Evolutionary conservation across 257 asterid genomes (phyloP).

Genomic region (Mentha longifolia): DNA sequence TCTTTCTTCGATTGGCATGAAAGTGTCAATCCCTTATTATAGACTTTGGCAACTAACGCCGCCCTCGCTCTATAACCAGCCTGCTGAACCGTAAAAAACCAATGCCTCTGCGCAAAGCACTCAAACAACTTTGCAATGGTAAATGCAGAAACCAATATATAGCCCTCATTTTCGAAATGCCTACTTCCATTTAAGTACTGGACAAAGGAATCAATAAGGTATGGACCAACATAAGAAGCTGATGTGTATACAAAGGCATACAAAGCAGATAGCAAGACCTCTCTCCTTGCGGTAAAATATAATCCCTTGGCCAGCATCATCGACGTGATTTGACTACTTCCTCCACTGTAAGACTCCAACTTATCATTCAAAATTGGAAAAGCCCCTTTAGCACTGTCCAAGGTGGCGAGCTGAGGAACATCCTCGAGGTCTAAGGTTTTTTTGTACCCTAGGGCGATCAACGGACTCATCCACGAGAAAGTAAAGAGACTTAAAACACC

Average conservation of each 20-base stretch:
- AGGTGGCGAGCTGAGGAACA: conserved; percentile 72
- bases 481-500: conserved; percentile 59
- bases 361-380: conserved; percentile 58
- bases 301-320: conserved; percentile 76
- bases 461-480: conserved; percentile 81
- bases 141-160: conserved; percentile 59
- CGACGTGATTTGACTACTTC: conserved; percentile 52
- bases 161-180: conserved; percentile 58
- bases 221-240: conserved; percentile 82
- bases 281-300: conserved; percentile 57
- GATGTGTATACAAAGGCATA: conserved; percentile 51
- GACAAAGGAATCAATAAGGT: conserved; percentile 75
- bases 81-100: conserved; percentile 79
- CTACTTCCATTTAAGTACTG: conserved; percentile 68
- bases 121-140: conserved; percentile 74
- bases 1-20: conserved; percentile 75
- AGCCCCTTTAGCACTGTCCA: conserved; percentile 64
- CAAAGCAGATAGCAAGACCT: conserved; percentile 56
- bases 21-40: conserved; percentile 74
- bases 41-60: conserved; percentile 75
- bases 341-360: conserved; percentile 49
- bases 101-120: conserved; percentile 72
- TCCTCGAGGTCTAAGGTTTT: conserved; percentile 83
- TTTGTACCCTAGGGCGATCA: conserved; percentile 70
- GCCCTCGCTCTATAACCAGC: conserved; percentile 86